Evolutionary conservation across 768 basidiomycete genomes (phyloP).

Genomic region (Pleurotus salmoneostramineus): DNA sequence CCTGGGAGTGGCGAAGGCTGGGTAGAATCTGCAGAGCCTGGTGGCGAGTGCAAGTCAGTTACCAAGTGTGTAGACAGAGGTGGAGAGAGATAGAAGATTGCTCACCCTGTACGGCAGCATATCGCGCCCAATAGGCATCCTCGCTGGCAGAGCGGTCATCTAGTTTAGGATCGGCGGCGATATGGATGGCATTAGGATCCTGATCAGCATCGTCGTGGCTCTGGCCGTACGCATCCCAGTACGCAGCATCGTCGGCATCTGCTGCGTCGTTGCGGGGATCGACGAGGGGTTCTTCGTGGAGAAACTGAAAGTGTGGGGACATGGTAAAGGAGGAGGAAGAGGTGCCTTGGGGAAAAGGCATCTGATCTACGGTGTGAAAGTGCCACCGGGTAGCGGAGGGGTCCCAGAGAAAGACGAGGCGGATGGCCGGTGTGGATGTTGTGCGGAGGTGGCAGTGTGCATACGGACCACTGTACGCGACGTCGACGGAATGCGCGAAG

Average conservation of each 20-base stretch:
- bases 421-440: conserved; percentile 29
- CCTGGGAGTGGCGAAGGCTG: conserved; percentile 45
- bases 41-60: neutral
- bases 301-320: conserved; percentile 16
- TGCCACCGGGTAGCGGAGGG: conserved; percentile 44
- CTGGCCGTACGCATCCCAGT: conserved; percentile 66
- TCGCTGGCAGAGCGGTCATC: conserved; percentile 24
- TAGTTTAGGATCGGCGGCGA: conserved; percentile 11
- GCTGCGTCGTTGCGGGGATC: conserved; percentile 39
- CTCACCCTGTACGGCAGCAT: conserved; percentile 65
- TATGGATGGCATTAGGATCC: neutral
- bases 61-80: neutral
- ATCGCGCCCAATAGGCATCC: conserved; percentile 78
- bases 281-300: conserved; percentile 23
- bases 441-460: conserved; percentile 39
- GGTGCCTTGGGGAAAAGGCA: conserved; percentile 62
- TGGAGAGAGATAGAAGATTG: neutral
- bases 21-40: conserved; percentile 74
- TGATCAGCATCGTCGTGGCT: conserved; percentile 26
- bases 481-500: conserved; percentile 27
- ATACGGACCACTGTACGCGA: conserved; percentile 20
- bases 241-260: conserved; percentile 50
- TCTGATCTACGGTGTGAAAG: conserved; percentile 64
- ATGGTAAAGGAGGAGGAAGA: conserved; percentile 22
- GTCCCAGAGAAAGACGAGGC: conserved; percentile 72